A percentile compares a stretch with the other conserved stretches of the same genome.
Evolutionary conservation across 164 flowering plant species (phyloP).

Genomic region (Macadamia integrifolia): DNA sequence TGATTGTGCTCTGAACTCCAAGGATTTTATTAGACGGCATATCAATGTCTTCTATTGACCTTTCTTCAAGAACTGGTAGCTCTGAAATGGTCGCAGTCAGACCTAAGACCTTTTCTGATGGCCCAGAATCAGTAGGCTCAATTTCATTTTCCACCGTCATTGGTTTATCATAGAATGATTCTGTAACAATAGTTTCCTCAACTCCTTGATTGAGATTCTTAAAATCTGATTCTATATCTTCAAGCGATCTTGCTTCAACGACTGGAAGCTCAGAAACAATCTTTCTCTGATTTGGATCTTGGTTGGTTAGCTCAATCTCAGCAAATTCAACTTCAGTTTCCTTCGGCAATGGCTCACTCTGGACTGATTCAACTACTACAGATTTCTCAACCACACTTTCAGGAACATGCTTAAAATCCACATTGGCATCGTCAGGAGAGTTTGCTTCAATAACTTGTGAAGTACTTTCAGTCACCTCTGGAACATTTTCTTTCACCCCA

Average conservation of each 20-base stretch:
- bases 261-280: slow-evolving; percentile 9
- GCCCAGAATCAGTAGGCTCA: neutral
- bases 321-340: slow-evolving; percentile 2
- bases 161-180: neutral
- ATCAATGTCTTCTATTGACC: slow-evolving; percentile 21
- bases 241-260: slow-evolving; percentile 16
- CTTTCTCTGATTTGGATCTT: slow-evolving; percentile 1
- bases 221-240: slow-evolving; percentile 1
- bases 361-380: slow-evolving; percentile 1
- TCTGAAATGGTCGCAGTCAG: slow-evolving; percentile 7
- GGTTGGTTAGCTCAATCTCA: neutral
- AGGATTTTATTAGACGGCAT: neutral
- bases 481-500: neutral
- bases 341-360: neutral
- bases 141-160: neutral
- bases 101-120: slow-evolving; percentile 3
- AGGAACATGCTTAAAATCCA: neutral
- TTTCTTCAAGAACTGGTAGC: slow-evolving; percentile 22
- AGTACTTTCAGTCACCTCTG: slow-evolving; percentile 1
- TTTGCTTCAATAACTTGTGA: slow-evolving; percentile 8
- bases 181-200: neutral
- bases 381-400: neutral
- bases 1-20: neutral
- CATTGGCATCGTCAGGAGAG: neutral
- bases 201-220: neutral